phyloP scores from a whole-genome alignment of 1,139 yeast genomes.

The Saccharomyces hybrid region DNA sequence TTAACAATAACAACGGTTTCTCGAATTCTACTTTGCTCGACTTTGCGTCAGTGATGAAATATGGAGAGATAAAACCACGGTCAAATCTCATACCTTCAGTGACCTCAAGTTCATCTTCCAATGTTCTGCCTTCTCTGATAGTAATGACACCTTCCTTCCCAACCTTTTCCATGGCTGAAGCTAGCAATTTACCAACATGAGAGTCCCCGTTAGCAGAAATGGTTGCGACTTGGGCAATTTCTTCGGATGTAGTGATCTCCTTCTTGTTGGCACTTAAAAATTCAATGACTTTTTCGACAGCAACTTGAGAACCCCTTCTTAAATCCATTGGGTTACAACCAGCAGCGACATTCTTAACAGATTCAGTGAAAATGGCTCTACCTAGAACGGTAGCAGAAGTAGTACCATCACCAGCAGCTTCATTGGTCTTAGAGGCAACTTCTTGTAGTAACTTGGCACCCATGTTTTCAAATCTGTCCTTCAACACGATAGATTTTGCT shows the following conservation, averaged over 20 bases:
- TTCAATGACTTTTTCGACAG: conserved; percentile 92
- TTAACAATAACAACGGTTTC: conserved; percentile 80
- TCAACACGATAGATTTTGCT: conserved; percentile 76
- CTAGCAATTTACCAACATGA: conserved; percentile 89
- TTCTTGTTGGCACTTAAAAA: conserved; percentile 86
- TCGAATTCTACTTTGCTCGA: conserved; percentile 96
- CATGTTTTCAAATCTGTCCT: conserved; percentile 87
- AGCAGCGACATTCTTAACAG: conserved; percentile 97
- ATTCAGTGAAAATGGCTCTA: conserved; percentile 93
- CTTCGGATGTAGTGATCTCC: conserved; percentile 94
- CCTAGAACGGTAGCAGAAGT: conserved; percentile 97
- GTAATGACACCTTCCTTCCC: conserved; percentile 99
- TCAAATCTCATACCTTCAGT: conserved; percentile 99
- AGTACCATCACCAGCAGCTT: conserved; percentile 98
- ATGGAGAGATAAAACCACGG: conserved; percentile 97
- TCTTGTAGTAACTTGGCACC: conserved; percentile 97
- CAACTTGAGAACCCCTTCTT: conserved; percentile 98
- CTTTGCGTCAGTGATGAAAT: conserved; percentile 94
- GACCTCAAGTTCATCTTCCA: conserved; percentile 94
- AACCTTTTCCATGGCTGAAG: conserved; percentile 98
- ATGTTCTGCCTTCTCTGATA: conserved; percentile 94
- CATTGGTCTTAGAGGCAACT: conserved; percentile 97
- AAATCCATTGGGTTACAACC: conserved; percentile 99
- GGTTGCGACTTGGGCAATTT: conserved; percentile 98
- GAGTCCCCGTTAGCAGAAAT: conserved; percentile 96